Percentiles rank a stretch among this genome's conserved stretches.
Conservation (phyloP, 164 flowering plant genomes). For the Sedum album region DNA sequence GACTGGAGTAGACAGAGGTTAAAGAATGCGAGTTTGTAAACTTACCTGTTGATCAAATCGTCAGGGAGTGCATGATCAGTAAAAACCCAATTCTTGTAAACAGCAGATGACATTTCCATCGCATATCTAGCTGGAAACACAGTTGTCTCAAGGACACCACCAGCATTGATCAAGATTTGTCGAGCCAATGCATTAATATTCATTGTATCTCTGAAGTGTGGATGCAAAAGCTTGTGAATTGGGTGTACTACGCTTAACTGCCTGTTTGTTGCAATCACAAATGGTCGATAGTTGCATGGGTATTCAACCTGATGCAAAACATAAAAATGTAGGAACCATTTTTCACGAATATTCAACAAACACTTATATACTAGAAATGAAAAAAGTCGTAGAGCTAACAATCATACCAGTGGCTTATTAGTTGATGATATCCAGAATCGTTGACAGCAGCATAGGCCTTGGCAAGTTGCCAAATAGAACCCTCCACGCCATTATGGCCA, state of each 20-base stretch:
- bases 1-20: not conserved
- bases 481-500: slow-evolving; percentile 45
- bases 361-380: too few species aligned
- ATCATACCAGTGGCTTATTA: slow-evolving; percentile 81
- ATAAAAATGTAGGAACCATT: not conserved
- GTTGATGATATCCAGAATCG: slow-evolving; percentile 88
- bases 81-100: slow-evolving; percentile 67
- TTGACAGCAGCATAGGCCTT: slow-evolving; percentile 87
- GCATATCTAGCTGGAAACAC: slow-evolving; percentile 72
- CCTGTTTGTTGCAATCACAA: slow-evolving; percentile 71
- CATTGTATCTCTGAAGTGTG: slow-evolving; percentile 88
- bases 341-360: not conserved
- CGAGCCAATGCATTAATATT: slow-evolving; percentile 77
- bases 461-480: slow-evolving; percentile 77
- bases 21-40: not conserved
- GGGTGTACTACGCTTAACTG: slow-evolving; percentile 83
- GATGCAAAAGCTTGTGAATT: slow-evolving; percentile 70
- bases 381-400: not conserved
- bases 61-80: slow-evolving; percentile 73
- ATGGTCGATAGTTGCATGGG: slow-evolving; percentile 85
- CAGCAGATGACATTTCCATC: slow-evolving; percentile 65
- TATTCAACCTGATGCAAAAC: slow-evolving; percentile 21
- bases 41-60: slow-evolving; percentile 44
- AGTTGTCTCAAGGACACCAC: slow-evolving; percentile 60
- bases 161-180: slow-evolving; percentile 75